These are phyloP conservation scores for Carallia pectinifolia DNA, from an alignment of 345 rosid genomes.

Conservation along the genomic window DNA sequence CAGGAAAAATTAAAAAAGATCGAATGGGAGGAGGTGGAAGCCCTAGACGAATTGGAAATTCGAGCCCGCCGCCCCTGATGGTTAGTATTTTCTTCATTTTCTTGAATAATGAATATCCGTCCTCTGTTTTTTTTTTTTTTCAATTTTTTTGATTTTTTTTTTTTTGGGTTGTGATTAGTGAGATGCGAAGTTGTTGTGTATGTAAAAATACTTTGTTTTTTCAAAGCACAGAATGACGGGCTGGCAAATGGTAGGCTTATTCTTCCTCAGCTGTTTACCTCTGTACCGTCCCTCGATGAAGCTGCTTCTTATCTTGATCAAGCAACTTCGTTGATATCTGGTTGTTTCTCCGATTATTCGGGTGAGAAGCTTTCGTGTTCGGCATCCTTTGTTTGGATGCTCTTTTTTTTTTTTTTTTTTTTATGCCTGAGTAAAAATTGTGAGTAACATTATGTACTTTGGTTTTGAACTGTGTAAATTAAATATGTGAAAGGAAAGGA, in stretches of 20 bases:
- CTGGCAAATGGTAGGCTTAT: slow-evolving; percentile 21
- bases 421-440: too few relatives aligned
- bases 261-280: slow-evolving; percentile 45
- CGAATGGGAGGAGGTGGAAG: slow-evolving; percentile 45
- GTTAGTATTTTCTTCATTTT: not conserved
- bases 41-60: slow-evolving; percentile 28
- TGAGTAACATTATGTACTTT: too few relatives aligned
- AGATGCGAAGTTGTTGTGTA: not conserved
- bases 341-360: slow-evolving; percentile 57
- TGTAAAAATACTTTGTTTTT: not conserved
- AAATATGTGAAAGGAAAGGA: too few relatives aligned
- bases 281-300: slow-evolving; percentile 50
- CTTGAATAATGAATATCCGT: not conserved
- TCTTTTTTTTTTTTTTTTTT: not conserved
- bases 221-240: slow-evolving; percentile 26
- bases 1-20: not conserved
- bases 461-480: too few relatives aligned
- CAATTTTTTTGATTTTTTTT: not conserved
- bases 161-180: not conserved
- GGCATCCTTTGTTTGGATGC: not conserved
- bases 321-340: slow-evolving; percentile 52
- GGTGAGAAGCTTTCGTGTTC: slow-evolving; percentile 28
- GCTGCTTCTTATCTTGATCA: slow-evolving; percentile 57
- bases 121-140: not conserved
- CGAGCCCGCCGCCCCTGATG: slow-evolving; percentile 22